Evolutionary conservation across 345 rosid genomes (phyloP).

Genomic region (Adansonia digitata): DNA sequence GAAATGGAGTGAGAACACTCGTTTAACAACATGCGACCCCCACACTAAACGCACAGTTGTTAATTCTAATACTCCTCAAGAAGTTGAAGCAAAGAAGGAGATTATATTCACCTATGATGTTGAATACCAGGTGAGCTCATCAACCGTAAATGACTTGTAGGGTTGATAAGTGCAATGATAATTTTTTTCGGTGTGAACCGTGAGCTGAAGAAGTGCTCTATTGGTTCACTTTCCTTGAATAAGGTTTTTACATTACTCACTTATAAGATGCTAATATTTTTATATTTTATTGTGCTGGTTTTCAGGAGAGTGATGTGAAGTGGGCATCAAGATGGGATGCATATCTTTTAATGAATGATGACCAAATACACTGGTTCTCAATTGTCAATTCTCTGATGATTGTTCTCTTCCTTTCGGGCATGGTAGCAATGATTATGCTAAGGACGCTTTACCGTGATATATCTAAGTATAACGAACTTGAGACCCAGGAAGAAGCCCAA

Average conservation of each 20-base stretch:
- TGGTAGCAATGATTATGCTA: slow-evolving; percentile 85
- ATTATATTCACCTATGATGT: slow-evolving; percentile 87
- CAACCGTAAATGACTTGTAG: not conserved
- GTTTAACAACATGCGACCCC: slow-evolving; percentile 82
- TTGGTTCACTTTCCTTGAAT: not conserved
- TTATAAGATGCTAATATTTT: slow-evolving; percentile 3
- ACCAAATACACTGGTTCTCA: slow-evolving; percentile 78
- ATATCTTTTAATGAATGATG: slow-evolving; percentile 30
- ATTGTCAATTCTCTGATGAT: slow-evolving; percentile 81
- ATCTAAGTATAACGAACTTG: slow-evolving; percentile 74
- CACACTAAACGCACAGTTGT: slow-evolving; percentile 65
- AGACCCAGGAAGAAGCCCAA: slow-evolving; percentile 84
- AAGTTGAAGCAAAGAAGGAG: slow-evolving; percentile 70
- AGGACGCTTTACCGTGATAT: slow-evolving; percentile 78
- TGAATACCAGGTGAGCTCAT: slow-evolving; percentile 67
- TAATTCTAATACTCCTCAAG: slow-evolving; percentile 88
- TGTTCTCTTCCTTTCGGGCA: slow-evolving; percentile 76
- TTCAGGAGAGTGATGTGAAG: slow-evolving; percentile 72
- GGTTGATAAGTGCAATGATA: not conserved
- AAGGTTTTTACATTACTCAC: not conserved
- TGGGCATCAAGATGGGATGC: slow-evolving; percentile 94
- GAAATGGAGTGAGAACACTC: slow-evolving; percentile 64
- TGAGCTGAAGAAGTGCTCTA: not conserved
- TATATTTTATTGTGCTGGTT: slow-evolving; percentile 7
- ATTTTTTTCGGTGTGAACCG: not conserved